phyloP scores from a whole-genome alignment of 129 eudicot genomes.

The Chrysanthemum seticuspe region DNA sequence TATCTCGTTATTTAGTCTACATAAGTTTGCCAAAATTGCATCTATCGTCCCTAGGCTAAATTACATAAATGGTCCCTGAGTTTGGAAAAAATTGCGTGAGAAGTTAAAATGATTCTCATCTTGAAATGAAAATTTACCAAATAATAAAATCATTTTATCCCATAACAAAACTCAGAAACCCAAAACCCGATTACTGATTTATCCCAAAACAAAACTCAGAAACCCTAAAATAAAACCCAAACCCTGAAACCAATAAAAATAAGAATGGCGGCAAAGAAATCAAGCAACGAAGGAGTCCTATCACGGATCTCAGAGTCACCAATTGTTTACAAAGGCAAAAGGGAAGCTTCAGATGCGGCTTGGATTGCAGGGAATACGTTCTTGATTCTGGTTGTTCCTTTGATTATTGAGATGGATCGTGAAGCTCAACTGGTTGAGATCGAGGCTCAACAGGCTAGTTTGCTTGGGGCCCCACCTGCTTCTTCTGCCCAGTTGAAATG shows the following conservation, averaged over 20 bases:
- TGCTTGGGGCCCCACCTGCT: slow-evolving; percentile 49
- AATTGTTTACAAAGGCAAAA: slow-evolving; percentile 54
- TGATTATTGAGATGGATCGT: slow-evolving; percentile 72
- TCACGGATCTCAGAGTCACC: slow-evolving; percentile 56
- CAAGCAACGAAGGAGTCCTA: slow-evolving; percentile 40
- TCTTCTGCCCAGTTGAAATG: neutral
- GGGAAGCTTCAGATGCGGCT: slow-evolving; percentile 63
- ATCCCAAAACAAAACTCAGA: neutral
- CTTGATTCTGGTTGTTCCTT: slow-evolving; percentile 64
- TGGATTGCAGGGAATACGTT: slow-evolving; percentile 70
- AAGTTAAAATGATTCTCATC: no score
- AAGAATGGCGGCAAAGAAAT: slow-evolving; percentile 29
- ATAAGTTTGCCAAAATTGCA: no score
- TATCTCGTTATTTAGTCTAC: no score
- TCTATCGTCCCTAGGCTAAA: no score
- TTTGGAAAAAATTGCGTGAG: no score
- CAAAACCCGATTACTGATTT: neutral
- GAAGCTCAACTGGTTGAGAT: slow-evolving; percentile 62
- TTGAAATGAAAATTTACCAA: no score
- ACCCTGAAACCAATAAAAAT: neutral
- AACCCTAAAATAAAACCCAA: neutral
- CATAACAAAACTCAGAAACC: no score
- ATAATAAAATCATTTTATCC: no score
- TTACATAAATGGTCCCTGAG: no score
- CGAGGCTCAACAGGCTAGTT: slow-evolving; percentile 69